Conservation (phyloP, 2,329 filamentous ascomycete species). For the Cladophialophora chaetospira region DNA sequence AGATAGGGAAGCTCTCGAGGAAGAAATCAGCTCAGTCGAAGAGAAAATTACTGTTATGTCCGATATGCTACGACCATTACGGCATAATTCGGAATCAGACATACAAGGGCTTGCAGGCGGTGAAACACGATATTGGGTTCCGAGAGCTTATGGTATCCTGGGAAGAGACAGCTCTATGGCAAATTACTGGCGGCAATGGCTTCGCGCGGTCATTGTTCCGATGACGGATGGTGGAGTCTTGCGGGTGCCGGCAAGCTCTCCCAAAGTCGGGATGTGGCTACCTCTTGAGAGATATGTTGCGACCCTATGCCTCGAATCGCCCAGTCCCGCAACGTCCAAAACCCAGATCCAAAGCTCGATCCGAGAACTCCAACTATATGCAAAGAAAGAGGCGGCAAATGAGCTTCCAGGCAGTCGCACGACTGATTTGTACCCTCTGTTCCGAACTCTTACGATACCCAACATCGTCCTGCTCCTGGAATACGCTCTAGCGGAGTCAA, state of each 20-base stretch:
- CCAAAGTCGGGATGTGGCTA: constrained; percentile 91
- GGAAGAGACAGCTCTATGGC: constrained; percentile 81
- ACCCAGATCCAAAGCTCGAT: constrained; percentile 93
- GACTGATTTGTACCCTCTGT: constrained; percentile 89
- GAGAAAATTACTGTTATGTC: constrained; percentile 98
- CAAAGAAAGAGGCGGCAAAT: constrained; percentile 87
- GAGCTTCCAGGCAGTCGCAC: constrained; percentile 90
- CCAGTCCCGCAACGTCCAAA: constrained; percentile 87
- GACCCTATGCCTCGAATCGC: constrained; percentile 92
- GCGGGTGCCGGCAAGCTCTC: constrained; percentile 83
- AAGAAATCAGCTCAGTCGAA: constrained; percentile 92
- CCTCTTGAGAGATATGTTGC: constrained; percentile 95
- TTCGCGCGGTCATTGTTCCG: constrained; percentile 87
- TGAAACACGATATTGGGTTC: constrained; percentile 94
- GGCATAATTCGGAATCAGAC: constrained; percentile 92
- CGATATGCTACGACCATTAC: constrained; percentile 85
- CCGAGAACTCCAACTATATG: constrained; percentile 86
- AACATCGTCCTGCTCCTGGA: constrained; percentile 94
- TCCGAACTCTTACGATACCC: constrained; percentile 83
- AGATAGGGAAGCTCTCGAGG: constrained; percentile 81
- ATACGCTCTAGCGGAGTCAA: constrained; percentile 87
- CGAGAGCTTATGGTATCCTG: constrained; percentile 87
- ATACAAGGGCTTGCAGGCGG: constrained; percentile 95
- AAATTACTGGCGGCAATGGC: constrained; percentile 98
- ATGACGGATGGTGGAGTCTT: constrained; percentile 88